phyloP scores from a whole-genome alignment of 2,329 filamentous ascomycete species.

The Claviceps cyperi region DNA sequence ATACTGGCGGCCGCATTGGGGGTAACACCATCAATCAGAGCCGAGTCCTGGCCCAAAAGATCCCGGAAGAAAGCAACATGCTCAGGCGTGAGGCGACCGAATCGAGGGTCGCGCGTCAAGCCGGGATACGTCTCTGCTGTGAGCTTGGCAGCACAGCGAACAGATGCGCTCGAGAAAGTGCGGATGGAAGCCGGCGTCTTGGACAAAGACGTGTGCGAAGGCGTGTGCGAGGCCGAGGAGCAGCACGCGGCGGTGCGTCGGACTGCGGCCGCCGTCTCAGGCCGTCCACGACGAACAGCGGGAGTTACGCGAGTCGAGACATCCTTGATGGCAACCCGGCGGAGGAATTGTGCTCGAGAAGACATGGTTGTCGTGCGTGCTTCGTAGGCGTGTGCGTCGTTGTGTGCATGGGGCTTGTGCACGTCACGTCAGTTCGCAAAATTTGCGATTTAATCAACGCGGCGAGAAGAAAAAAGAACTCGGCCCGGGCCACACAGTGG shows the following conservation, averaged over 20 bases:
- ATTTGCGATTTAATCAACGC: no score
- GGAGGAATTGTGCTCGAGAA: conserved; percentile 4
- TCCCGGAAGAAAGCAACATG: conserved; percentile 74
- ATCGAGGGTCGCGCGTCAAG: conserved; percentile 65
- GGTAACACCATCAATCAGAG: conserved; percentile 72
- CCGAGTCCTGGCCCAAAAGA: conserved; percentile 64
- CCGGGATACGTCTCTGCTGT: conserved; percentile 79
- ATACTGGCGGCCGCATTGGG: conserved; percentile 49
- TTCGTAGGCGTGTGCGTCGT: not conserved
- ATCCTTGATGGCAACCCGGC: not conserved
- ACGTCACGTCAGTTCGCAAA: not conserved
- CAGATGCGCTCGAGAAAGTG: conserved; percentile 11
- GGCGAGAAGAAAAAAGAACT: no score
- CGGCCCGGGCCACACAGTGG: no score
- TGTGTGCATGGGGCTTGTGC: not conserved
- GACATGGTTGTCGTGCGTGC: conserved; percentile 2
- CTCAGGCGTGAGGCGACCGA: conserved; percentile 56
- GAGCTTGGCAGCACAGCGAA: conserved; percentile 37
- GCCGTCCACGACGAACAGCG: not conserved
- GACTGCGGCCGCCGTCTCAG: not conserved
- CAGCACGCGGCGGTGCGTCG: not conserved
- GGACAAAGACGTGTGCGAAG: not conserved
- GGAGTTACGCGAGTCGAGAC: conserved; percentile 2
- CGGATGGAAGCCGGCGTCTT: conserved; percentile 13
- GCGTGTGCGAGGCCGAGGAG: conserved; percentile 10